Evolutionary conservation across 768 basidiomycete species (phyloP), one percentile per base, ranked within the genome.

Genomic region (Tricholoma flavovirens): DNA sequence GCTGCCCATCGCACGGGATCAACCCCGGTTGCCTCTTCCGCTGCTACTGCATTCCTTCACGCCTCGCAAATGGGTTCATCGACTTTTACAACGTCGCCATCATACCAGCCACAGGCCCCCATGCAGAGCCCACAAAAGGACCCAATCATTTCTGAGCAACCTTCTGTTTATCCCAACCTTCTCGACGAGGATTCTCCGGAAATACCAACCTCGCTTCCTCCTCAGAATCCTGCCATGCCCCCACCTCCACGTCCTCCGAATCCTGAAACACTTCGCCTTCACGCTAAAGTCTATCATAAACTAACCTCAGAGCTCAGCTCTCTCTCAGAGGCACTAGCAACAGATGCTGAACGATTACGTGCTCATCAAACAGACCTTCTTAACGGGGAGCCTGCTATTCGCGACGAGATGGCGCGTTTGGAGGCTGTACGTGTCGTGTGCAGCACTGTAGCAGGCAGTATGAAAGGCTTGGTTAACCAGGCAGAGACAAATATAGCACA

Each of bases 341-440:
- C 82, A 56, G 87, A 91, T 68, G 76, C 83, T 51, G 87, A 91
- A 68, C 81, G 87, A 46, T 76, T 97, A 54, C 84, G 87, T 42
- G 83, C 88, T 43, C 84, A 94, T 60, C 88, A 92, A 64, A 71
- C 82, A 38, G 93, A 98, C 74, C 83, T 98, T 61, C 81, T 88
- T 48, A 81, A 87, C 56, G 97, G 95, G 3, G 89, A 88, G 69
- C 94, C 96, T 43, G 96, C 96, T 9, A 90, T 99, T 59, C 83
- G 85, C 52, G 97, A 99, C 73, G 97, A 99, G 75, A 96, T 93
- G 90, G 90, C 85, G 2, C 81, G 97, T 14, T 77, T 99, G 36
- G 89, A 91, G 73, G 96, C 95, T 19, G 97, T 99, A 22, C 78
- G 87, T 55, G 90, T 90, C 64, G 95, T 99, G 24, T 98, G 97